A percentile compares a stretch with the other conserved stretches of the same genome.
Conservation (phyloP, 345 rosid genomes). For the Melastoma malabathricum region DNA sequence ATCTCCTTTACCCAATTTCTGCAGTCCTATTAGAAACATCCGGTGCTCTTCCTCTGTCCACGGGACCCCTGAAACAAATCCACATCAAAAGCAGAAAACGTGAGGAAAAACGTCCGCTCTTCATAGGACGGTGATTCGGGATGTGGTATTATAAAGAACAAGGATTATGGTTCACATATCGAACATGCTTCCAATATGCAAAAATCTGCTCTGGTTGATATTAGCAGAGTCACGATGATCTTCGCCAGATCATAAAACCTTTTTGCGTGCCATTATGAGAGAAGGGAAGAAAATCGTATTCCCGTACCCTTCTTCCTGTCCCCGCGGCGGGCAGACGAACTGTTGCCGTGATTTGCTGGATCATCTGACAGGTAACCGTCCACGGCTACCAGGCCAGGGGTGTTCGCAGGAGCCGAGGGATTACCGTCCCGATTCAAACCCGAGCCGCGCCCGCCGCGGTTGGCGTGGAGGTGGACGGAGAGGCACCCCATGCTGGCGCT, state of each 20-base stretch:
- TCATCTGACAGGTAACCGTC: conserved; percentile 58
- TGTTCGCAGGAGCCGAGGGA: conserved; percentile 51
- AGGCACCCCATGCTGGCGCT: conserved; percentile 92
- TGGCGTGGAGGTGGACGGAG: conserved; percentile 33
- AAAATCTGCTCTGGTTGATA: no score
- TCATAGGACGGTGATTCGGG: no score
- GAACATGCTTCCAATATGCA: no score
- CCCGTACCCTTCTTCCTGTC: conserved; percentile 74
- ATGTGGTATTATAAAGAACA: no score
- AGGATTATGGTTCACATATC: no score
- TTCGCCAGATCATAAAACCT: no score
- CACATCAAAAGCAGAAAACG: not conserved
- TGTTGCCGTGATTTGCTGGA: conserved; percentile 31
- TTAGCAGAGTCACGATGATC: no score
- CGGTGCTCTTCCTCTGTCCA: conserved; percentile 97
- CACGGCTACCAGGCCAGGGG: conserved; percentile 8
- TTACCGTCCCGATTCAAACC: conserved; percentile 15
- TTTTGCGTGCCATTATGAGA: no score
- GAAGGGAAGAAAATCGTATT: not conserved
- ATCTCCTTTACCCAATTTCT: conserved; percentile 86
- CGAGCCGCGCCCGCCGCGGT: conserved; percentile 24
- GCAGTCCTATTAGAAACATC: conserved; percentile 69
- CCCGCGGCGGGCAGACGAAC: conserved; percentile 43
- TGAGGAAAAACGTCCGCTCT: no score
- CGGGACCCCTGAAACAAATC: conserved; percentile 44